Percentiles rank a stretch among this genome's conserved stretches.
These are phyloP conservation scores for Dichotomocladium elegans DNA, from an alignment of 371 early-diverging fungal species.

Conservation along the genomic window DNA sequence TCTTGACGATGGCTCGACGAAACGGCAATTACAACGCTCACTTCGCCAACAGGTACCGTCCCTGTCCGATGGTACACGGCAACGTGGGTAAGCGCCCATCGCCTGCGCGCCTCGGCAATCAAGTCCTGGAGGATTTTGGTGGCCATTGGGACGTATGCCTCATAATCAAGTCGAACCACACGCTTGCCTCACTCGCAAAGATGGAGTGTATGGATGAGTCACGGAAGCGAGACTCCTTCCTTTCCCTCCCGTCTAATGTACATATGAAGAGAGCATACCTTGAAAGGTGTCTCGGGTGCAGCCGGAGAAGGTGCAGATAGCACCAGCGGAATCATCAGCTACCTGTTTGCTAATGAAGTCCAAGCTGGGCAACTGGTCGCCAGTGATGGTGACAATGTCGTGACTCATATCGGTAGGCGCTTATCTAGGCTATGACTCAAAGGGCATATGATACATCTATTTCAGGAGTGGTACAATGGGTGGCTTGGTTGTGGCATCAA, in stretches of 20 bases:
- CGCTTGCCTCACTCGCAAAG: conserved; percentile 40
- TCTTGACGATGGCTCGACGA: conserved; percentile 77
- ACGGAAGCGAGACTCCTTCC: background rate
- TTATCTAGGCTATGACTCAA: background rate
- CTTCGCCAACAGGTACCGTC: conserved; percentile 75
- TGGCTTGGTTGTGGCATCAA: background rate
- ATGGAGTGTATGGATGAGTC: background rate
- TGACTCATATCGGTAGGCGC: no score
- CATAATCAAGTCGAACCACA: conserved; percentile 75
- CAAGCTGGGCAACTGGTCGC: conserved; percentile 39
- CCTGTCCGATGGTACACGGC: conserved; percentile 78
- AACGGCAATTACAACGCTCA: conserved; percentile 76
- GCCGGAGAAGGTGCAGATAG: conserved; percentile 80
- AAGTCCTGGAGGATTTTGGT: conserved; percentile 55
- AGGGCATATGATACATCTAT: background rate
- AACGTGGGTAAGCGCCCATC: conserved; percentile 65
- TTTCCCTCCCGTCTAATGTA: no score
- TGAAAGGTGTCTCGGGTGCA: conserved; percentile 81
- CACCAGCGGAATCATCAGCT: conserved; percentile 70
- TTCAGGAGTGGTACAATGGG: background rate
- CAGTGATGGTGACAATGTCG: conserved; percentile 39
- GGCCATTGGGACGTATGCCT: conserved; percentile 83
- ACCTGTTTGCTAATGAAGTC: conserved; percentile 51
- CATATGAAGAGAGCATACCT: no score
- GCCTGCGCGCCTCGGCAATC: conserved; percentile 55